Evolutionary conservation across 495 filamentous ascomycete species (phyloP).

Genomic region (Glonium stellatum): DNA sequence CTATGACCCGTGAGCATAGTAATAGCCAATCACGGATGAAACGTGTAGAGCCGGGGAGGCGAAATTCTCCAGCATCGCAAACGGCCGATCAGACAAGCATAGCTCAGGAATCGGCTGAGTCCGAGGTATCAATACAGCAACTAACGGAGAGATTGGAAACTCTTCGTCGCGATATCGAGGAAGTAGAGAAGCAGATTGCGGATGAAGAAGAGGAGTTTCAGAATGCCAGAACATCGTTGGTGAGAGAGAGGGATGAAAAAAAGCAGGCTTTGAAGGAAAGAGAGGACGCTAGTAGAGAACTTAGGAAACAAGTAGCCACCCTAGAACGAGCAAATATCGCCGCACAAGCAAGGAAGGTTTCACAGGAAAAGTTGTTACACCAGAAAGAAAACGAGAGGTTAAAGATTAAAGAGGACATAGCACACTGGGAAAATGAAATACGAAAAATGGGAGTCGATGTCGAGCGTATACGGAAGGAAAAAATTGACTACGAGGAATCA

Average conservation of each 20-base stretch:
- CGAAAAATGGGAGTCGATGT: slow-evolving; percentile 44
- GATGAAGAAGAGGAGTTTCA: slow-evolving; percentile 71
- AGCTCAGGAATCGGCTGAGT: slow-evolving; percentile 40
- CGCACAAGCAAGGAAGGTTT: slow-evolving; percentile 71
- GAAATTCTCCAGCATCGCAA: slow-evolving; percentile 66
- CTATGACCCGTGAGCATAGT: slow-evolving; percentile 59
- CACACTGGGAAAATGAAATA: slow-evolving; percentile 52
- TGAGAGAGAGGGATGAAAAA: slow-evolving; percentile 64
- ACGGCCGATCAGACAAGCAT: slow-evolving; percentile 44
- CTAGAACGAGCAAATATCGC: slow-evolving; percentile 75
- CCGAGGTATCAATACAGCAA: slow-evolving; percentile 49
- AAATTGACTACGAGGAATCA: slow-evolving; percentile 41
- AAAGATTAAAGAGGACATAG: slow-evolving; percentile 54
- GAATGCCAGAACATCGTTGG: slow-evolving; percentile 49
- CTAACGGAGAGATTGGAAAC: slow-evolving; percentile 45
- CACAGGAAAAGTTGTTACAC: slow-evolving; percentile 62
- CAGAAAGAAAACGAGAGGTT: slow-evolving; percentile 57
- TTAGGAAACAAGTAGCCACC: slow-evolving; percentile 71
- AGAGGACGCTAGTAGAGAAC: slow-evolving; percentile 72
- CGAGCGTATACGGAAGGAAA: slow-evolving; percentile 44
- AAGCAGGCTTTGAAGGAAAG: slow-evolving; percentile 71
- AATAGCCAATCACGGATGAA: slow-evolving; percentile 50
- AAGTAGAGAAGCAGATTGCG: slow-evolving; percentile 44
- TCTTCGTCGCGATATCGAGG: slow-evolving; percentile 34
- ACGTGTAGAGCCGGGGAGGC: slow-evolving; percentile 62